Evolutionary conservation across 129 eudicot species (phyloP), one percentile per base, ranked within the genome.

Genomic region (Flaveria robusta): DNA sequence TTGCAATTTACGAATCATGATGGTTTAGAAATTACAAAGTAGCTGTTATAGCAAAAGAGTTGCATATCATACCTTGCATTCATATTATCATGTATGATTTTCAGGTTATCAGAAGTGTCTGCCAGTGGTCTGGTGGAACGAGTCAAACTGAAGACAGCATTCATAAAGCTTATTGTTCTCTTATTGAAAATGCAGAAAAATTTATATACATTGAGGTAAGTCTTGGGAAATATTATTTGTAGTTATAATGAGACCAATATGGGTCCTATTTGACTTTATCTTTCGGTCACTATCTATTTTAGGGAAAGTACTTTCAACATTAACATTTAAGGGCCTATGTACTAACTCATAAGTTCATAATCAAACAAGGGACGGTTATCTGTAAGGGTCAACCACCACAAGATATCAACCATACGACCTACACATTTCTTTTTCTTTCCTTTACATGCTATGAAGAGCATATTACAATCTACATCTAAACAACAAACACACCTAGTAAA

Each of bases 101-200:
- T 54, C 68, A 94, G 99, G 85, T 94, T 74, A 87, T 94, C 71
- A 91, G 99, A 91, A 94, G 99, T 87, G 99, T 94, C 73, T 65
- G 88, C 78, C 97, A 83, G 58, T 94, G 99, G 99, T 94, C 99
- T 74, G 97, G 94, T 78, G 99, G 99, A 83, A 87, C 99, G 52
- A 89, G 89, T 71, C 96, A 87, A 86, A 90, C 88, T 52, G 99
- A 94, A 87, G 97, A 94, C 83, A 94, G 99, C 88, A 94, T 94
- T 83, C 97, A 91, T 74, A 89, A 78, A 81, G 96, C 99, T 68
- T 91, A 94, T 75, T 91, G 96, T 83, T 76, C 90, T 68, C 91
- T 94, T 59, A 94, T 94, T 75, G 96, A 94, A 79, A 84, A 91
- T 39, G 96, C 99, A 41, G 96, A 94, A 83, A 88, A 89, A 71